These are phyloP conservation scores for Backusella westeae DNA, from an alignment of 192 early-diverging fungal genomes.

Conservation along the genomic window DNA sequence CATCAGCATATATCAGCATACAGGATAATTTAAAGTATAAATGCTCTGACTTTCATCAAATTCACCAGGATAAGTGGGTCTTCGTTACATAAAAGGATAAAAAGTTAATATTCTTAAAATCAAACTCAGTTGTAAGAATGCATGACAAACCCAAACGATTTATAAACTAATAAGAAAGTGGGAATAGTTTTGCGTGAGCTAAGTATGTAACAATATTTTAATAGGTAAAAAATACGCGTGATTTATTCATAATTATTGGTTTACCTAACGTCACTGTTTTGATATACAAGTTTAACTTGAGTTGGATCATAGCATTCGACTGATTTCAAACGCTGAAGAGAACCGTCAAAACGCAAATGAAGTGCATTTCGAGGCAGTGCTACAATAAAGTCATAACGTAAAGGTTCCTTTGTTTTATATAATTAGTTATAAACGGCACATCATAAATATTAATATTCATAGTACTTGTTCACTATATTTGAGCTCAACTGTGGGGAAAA, in stretches of 20 bases:
- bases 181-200: conserved; percentile 61
- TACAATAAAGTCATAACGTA: conserved; percentile 9
- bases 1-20: conserved; percentile 27
- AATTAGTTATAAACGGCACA: background rate
- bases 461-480: conserved; percentile 61
- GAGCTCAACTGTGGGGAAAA: conserved; percentile 58
- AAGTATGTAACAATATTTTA: background rate
- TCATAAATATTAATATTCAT: background rate
- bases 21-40: conserved; percentile 70
- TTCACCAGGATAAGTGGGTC: conserved; percentile 60
- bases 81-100: conserved; percentile 6
- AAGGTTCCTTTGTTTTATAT: background rate
- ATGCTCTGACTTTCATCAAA: conserved; percentile 47
- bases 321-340: conserved; percentile 29
- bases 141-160: conserved; percentile 59
- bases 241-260: conserved; percentile 3
- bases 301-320: conserved; percentile 62
- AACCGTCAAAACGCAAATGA: conserved; percentile 8
- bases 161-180: conserved; percentile 65
- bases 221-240: background rate
- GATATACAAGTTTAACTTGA: conserved; percentile 13
- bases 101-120: background rate
- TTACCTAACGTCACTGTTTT: conserved; percentile 4
- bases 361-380: background rate
- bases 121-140: background rate